Base-by-base conservation (phyloP, 1,139 yeast genomes). In the Candida tetrigidarum region DNA sequence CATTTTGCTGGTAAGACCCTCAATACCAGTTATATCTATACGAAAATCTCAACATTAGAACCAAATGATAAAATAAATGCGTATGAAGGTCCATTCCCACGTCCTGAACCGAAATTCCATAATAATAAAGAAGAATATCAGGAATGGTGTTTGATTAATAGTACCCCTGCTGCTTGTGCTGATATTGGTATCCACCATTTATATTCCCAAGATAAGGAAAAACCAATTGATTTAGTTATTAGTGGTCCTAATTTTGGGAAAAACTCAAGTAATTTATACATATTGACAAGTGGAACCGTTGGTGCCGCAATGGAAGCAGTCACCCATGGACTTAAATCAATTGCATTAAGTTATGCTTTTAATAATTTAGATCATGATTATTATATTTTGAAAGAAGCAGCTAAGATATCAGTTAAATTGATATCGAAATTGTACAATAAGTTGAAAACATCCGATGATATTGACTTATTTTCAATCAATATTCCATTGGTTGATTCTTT, bases 221-320 rank as follows among this genome's bases (percentile, higher is more conserved):
- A 76, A 10, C 86, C 87, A 0, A 80, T 90, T 19, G 98, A 93
- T 66, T 70, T 93, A 51, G 97, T 93, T 3, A 65, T 93, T 15
- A 86, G 96, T 45, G 99, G 99, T 0, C 99, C 99, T 7, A 93
- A 93, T 63, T 93, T 86, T 55, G 99, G 99, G 22, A 81, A 96
- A 59, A 93, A 93, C 64, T 84, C 97, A 2, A 81, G 93, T 30
- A 90, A 95, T n/a, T 79, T 93, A 38, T 93, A 91, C 63, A 87
- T 91, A 46, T 78, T 93, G 58, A 83, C 97, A 9, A 85, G 95
- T 55, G 99, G 99, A n/a, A 93, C 99, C 1, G 87, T 93, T 22
- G 99, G 99, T 20, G 98, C 97, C 1, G 96, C 97, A 0, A 82
- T 92, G 91, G 99, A 93, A 66, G 96, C 93, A 0, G 89, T 87